phyloP scores from a whole-genome alignment of 2,329 filamentous ascomycete genomes.

The Leptosphaerulina australis region DNA sequence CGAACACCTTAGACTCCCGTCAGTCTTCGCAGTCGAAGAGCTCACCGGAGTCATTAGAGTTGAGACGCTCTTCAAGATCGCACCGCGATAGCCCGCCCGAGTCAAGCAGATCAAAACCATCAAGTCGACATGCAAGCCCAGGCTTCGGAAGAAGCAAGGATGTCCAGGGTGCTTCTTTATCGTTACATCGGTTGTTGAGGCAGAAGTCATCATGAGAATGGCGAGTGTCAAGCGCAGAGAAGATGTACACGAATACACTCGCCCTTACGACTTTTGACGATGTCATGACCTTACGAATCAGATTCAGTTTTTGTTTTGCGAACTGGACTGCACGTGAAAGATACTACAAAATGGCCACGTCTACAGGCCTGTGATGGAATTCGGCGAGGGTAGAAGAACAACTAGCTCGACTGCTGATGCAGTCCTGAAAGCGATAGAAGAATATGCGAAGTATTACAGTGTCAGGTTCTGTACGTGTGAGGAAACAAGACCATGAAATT shows the following conservation, averaged over 20 bases:
- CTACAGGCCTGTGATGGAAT: too few species aligned
- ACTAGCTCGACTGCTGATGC: too few species aligned
- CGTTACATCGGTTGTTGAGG: slow-evolving; percentile 11
- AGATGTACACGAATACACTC: background rate
- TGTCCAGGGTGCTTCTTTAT: slow-evolving; percentile 12
- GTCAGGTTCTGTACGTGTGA: too few species aligned
- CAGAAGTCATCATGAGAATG: slow-evolving; percentile 10
- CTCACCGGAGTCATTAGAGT: slow-evolving; percentile 1
- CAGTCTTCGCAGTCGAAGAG: slow-evolving; percentile 12
- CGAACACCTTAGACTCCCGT: slow-evolving; percentile 20
- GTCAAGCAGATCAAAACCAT: slow-evolving; percentile 13
- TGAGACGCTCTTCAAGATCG: slow-evolving; percentile 12
- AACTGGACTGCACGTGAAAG: too few species aligned
- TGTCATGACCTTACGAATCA: slow-evolving; percentile 14
- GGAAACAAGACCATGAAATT: too few species aligned
- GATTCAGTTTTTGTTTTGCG: too few species aligned
- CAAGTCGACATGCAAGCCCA: slow-evolving; percentile 9
- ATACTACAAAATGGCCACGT: too few species aligned
- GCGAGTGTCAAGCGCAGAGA: background rate
- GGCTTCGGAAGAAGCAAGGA: slow-evolving; percentile 9
- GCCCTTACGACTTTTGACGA: slow-evolving; percentile 6
- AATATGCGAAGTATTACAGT: too few species aligned
- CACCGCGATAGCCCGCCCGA: slow-evolving; percentile 15
- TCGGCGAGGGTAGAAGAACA: too few species aligned
- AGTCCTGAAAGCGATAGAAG: too few species aligned